phyloP scores from a whole-genome alignment of 2,329 filamentous ascomycete genomes.

The Cytospora piceicola region DNA sequence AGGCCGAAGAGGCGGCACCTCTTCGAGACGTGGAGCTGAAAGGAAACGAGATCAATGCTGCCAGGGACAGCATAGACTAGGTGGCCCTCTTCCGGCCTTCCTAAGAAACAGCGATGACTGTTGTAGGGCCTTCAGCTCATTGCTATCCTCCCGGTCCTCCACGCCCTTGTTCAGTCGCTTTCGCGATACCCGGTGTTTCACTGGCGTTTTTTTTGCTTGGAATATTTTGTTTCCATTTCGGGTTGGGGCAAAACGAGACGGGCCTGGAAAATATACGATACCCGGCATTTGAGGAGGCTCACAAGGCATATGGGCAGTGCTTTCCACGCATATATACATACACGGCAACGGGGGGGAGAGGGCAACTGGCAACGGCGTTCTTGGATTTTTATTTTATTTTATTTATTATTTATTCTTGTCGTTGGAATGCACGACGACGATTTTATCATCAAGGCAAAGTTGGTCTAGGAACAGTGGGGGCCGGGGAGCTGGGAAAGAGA shows the following conservation, averaged over 20 bases:
- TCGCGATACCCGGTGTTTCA: background rate
- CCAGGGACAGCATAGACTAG: slow-evolving; percentile 16
- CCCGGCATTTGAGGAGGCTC: slow-evolving; percentile 25
- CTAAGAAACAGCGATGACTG: background rate
- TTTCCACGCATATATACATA: slow-evolving; percentile 11
- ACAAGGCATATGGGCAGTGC: slow-evolving; percentile 19
- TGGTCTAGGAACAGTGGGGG: background rate
- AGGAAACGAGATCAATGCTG: slow-evolving; percentile 27
- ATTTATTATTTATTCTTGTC: too few species aligned
- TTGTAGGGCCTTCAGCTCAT: background rate
- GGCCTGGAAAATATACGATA: slow-evolving; percentile 31
- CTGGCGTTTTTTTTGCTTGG: background rate
- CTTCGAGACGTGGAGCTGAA: slow-evolving; percentile 21
- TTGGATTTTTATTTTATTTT: background rate
- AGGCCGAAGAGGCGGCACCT: slow-evolving; percentile 25
- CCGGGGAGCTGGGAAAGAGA: background rate
- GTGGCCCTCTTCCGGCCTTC: background rate
- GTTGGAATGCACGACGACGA: background rate
- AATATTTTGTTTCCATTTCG: background rate
- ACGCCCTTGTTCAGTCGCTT: background rate
- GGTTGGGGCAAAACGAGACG: slow-evolving; percentile 15
- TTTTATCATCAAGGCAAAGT: background rate
- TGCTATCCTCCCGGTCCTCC: background rate
- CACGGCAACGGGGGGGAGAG: background rate
- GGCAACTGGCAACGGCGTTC: slow-evolving; percentile 14